These are phyloP conservation scores for Myriosclerotinia curreyana DNA, from an alignment of 2,329 filamentous ascomycete genomes.

Conservation along the genomic window DNA sequence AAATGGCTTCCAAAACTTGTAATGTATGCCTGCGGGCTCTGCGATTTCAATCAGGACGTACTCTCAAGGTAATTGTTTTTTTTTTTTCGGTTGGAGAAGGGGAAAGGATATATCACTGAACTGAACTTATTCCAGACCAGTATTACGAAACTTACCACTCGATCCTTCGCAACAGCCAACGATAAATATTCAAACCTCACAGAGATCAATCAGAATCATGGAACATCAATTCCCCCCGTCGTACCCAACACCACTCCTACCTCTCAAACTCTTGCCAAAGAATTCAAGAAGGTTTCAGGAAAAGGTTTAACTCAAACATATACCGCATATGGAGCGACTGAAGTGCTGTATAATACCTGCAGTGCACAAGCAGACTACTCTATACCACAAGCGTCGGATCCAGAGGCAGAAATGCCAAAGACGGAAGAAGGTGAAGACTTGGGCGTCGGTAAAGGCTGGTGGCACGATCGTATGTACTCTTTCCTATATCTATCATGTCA, in stretches of 20 bases:
- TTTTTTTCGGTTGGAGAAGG: neutral
- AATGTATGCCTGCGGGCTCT: constrained; percentile 35
- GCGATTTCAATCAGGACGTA: constrained; percentile 28
- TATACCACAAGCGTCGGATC: constrained; percentile 29
- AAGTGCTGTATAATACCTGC: constrained; percentile 54
- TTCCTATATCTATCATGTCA: neutral
- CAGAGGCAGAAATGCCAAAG: constrained; percentile 65
- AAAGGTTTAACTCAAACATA: constrained; percentile 59
- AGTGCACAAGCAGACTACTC: constrained; percentile 33
- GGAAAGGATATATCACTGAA: constrained; percentile 14
- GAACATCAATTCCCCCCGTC: constrained; percentile 29
- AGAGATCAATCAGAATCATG: constrained; percentile 26
- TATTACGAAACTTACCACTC: constrained; percentile 17
- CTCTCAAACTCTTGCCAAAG: constrained; percentile 22
- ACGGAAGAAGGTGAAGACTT: constrained; percentile 79
- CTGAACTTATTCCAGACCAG: constrained; percentile 22
- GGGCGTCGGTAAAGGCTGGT: constrained; percentile 70
- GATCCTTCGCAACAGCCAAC: constrained; percentile 31
- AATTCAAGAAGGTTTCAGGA: constrained; percentile 24
- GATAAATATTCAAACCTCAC: constrained; percentile 33
- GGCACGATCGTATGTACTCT: constrained; percentile 70
- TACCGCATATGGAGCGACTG: constrained; percentile 74
- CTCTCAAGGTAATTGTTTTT: constrained; percentile 24
- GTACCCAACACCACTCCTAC: constrained; percentile 17
- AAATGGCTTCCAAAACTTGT: constrained; percentile 36